Evolutionary conservation across 306 rosid genomes (phyloP).

Genomic region (Acacia acuminata): DNA sequence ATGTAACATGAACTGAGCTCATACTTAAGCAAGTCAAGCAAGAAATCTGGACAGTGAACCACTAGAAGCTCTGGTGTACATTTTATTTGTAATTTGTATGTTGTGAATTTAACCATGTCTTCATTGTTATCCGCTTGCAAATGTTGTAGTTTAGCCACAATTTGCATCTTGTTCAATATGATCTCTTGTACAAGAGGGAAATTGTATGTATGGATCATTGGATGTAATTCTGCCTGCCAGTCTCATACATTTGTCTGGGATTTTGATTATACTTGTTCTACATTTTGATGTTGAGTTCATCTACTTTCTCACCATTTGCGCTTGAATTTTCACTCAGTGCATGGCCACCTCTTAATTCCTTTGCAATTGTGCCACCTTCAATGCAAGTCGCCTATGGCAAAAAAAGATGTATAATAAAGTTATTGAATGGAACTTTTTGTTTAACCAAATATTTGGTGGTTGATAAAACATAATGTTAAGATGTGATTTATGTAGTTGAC

Average conservation of each 20-base stretch:
- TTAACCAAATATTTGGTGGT: too few species aligned
- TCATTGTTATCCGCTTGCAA: not conserved
- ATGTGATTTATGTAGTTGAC: not conserved
- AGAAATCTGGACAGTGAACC: constrained; percentile 22
- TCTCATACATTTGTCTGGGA: not conserved
- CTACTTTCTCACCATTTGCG: too few species aligned
- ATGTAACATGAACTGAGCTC: constrained; percentile 29
- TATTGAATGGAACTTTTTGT: not conserved
- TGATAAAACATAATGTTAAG: too few species aligned
- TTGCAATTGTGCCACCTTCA: not conserved
- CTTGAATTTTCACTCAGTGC: not conserved
- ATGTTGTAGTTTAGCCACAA: constrained; percentile 24
- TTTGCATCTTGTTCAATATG: not conserved
- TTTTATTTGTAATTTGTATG: not conserved
- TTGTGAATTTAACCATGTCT: constrained; percentile 3
- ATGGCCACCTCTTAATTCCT: not conserved
- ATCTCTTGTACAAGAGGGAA: not conserved
- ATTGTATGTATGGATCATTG: not conserved
- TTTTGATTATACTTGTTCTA: not conserved
- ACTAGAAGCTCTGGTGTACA: constrained; percentile 15
- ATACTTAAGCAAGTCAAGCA: constrained; percentile 15
- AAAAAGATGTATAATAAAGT: too few species aligned
- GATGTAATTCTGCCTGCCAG: not conserved
- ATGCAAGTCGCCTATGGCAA: not conserved
- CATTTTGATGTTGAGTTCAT: not conserved